Evolutionary conservation across 2,329 filamentous ascomycete genomes (phyloP), one percentile per base, ranked within the genome.

Genomic region (Aspergillus japonicus): DNA sequence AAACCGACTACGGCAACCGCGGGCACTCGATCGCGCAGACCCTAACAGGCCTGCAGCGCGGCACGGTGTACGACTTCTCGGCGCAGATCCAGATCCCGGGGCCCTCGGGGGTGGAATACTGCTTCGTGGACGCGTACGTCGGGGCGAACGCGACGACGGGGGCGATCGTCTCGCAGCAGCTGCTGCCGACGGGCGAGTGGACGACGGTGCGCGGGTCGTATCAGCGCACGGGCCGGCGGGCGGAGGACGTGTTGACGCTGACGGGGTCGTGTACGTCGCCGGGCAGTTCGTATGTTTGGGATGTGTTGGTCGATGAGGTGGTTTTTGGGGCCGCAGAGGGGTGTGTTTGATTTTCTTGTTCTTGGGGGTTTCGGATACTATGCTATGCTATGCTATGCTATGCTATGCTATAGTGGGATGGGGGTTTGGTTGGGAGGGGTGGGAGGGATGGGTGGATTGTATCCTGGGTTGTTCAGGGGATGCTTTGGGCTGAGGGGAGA

Each of bases 271-370:
- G 67, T 59, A 63, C 63, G 21, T 63, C 53, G 5, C 58, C 62
- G 52, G 66, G 66, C 33, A 61, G 56, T 5, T 68, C 65, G 4
- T 48, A 63, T 14, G 63, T 58, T 0, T 62, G 63, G 11, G 16
- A 57, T 31, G 56, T 68, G 5, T 60, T 51, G 39, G 39, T 68
- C n/a, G 62, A 75, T 71, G 71, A 64, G 66, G 26, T 65, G 54
- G 26, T 57, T 26, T n/a, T 62, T 12, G 51, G 6, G 26, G 26
- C 33, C 11, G 19, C 16, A 4, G n/a, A 16, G 4, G 31, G 42
- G 24, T 54, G 52, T 31, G 39, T 16, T 16, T 35, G 33, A 23
- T 23, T 23, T 23, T 21, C 21, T 21, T 1, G 21, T 21, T 21
- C 21, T 21, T 1, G 21, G 21, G 21, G 21, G 21, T 2, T 1